Conservation (phyloP, 2,329 filamentous ascomycete species). For the Paracamarosporium sp. region DNA sequence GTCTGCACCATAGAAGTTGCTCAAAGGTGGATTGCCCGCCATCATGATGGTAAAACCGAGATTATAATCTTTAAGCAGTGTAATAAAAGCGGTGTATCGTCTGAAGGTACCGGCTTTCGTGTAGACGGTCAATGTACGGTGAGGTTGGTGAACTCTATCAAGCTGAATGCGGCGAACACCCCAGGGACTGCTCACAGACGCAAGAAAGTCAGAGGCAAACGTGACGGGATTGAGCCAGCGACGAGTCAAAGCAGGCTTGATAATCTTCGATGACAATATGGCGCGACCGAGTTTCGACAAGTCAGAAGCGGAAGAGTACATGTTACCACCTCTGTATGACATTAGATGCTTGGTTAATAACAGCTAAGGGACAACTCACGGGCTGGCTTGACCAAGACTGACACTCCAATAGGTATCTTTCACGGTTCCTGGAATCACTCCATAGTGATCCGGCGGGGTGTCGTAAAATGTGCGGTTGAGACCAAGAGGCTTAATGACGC, state of each 20-base stretch:
- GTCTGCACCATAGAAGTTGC: constrained; percentile 17
- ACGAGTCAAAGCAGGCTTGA: constrained; percentile 22
- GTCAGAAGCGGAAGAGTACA: constrained; percentile 28
- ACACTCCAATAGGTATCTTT: constrained; percentile 29
- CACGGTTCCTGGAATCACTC: constrained; percentile 45
- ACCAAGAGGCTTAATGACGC: constrained; percentile 48
- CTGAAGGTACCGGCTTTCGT: constrained; percentile 22
- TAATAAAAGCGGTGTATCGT: constrained; percentile 19
- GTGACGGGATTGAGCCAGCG: constrained; percentile 30
- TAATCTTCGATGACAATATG: constrained; percentile 27
- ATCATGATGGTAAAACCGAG: constrained; percentile 25
- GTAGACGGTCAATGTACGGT: constrained; percentile 19
- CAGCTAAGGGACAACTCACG: constrained; percentile 16
- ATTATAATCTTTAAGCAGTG: constrained; percentile 20
- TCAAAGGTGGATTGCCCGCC: constrained; percentile 14
- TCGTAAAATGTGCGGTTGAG: constrained; percentile 47
- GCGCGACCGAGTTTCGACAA: constrained; percentile 25
- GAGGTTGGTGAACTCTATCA: constrained; percentile 12
- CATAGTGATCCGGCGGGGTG: constrained; percentile 29
- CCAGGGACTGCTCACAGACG: constrained; percentile 29
- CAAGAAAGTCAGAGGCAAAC: constrained; percentile 22
- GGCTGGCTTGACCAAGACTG: constrained; percentile 26
- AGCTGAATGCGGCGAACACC: constrained; percentile 28
- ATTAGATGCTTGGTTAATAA: constrained; percentile 4
- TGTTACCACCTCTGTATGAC: constrained; percentile 30